These are phyloP conservation scores for Claviceps pazoutovae DNA, from an alignment of 2,329 filamentous ascomycete species.

Conservation along the genomic window DNA sequence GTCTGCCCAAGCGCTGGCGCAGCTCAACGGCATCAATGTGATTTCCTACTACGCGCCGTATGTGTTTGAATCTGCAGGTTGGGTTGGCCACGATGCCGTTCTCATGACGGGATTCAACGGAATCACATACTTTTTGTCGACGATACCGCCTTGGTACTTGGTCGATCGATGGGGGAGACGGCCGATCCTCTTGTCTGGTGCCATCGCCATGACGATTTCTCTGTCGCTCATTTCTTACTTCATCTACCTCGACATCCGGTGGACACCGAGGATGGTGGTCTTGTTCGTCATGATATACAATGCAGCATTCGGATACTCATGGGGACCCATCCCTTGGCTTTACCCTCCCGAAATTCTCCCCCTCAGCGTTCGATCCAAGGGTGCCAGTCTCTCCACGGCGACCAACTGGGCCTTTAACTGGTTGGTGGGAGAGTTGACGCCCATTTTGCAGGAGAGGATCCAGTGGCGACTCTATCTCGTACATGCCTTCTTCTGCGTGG, in stretches of 20 bases:
- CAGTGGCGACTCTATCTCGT: conserved; percentile 88
- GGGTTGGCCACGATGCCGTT: conserved; percentile 78
- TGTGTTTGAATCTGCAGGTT: conserved; percentile 95
- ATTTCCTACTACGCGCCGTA: conserved; percentile 97
- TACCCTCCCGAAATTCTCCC: conserved; percentile 98
- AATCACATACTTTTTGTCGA: conserved; percentile 77
- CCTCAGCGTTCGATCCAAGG: conserved; percentile 91
- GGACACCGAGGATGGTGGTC: conserved; percentile 75
- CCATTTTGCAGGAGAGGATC: conserved; percentile 81
- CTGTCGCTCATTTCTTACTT: conserved; percentile 90
- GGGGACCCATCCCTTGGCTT: conserved; percentile 96
- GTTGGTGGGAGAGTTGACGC: conserved; percentile 90
- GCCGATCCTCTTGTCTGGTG: conserved; percentile 78
- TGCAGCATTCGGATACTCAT: conserved; percentile 84
- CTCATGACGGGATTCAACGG: conserved; percentile 97
- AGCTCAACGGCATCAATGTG: conserved; percentile 98
- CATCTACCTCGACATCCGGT: conserved; percentile 68
- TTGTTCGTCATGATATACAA: conserved; percentile 98
- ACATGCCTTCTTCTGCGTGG: conserved; percentile 92
- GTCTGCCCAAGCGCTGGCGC: conserved; percentile 90
- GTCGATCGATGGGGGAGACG: conserved; percentile 86
- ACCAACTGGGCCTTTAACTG: conserved; percentile 98
- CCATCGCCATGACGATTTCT: conserved; percentile 76
- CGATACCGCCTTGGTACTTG: conserved; percentile 92
- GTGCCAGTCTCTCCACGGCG: conserved; percentile 87